Evolutionary conservation across 2,329 filamentous ascomycete species (phyloP).

Genomic region (Parafenestella ontariensis): DNA sequence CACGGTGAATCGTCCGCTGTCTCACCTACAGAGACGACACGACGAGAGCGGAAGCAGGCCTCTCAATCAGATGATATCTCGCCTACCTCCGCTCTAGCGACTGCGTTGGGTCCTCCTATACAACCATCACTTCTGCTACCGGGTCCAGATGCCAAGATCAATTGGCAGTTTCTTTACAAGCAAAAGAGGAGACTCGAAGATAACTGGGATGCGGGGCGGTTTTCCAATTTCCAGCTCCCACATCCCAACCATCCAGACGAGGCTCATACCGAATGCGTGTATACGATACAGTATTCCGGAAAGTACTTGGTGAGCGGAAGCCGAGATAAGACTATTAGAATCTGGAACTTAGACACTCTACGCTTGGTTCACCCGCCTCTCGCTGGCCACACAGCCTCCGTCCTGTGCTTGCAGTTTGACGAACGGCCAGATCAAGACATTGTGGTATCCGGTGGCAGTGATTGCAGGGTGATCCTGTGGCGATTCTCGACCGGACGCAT

Average conservation of each 20-base stretch:
- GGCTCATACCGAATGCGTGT: constrained; percentile 90
- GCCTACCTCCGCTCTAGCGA: constrained; percentile 8
- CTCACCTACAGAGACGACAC: constrained; percentile 21
- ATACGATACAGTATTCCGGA: constrained; percentile 87
- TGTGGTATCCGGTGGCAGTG: constrained; percentile 94
- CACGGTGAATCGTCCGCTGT: constrained; percentile 24
- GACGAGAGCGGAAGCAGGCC: constrained; percentile 26
- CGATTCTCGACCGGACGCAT: constrained; percentile 88
- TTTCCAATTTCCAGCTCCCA: constrained; percentile 86
- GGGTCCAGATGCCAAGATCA: constrained; percentile 67
- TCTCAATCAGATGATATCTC: constrained; percentile 11
- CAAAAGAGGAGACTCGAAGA: constrained; percentile 84
- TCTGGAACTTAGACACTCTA: constrained; percentile 87
- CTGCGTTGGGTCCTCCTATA: constrained; percentile 27
- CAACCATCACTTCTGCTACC: constrained; percentile 42
- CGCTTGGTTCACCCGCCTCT: constrained; percentile 79
- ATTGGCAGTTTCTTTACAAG: constrained; percentile 93
- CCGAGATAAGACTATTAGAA: constrained; percentile 82
- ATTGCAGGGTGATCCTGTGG: constrained; percentile 91
- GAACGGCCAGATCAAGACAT: constrained; percentile 85
- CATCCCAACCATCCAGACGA: constrained; percentile 81
- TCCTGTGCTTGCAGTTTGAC: constrained; percentile 95
- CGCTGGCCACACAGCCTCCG: constrained; percentile 80
- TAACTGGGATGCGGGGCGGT: constrained; percentile 88
- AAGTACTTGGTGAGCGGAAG: constrained; percentile 93